These are phyloP conservation scores for Skeletonema potamos DNA, from an alignment of 108 stramenopile species.

Conservation along the genomic window DNA sequence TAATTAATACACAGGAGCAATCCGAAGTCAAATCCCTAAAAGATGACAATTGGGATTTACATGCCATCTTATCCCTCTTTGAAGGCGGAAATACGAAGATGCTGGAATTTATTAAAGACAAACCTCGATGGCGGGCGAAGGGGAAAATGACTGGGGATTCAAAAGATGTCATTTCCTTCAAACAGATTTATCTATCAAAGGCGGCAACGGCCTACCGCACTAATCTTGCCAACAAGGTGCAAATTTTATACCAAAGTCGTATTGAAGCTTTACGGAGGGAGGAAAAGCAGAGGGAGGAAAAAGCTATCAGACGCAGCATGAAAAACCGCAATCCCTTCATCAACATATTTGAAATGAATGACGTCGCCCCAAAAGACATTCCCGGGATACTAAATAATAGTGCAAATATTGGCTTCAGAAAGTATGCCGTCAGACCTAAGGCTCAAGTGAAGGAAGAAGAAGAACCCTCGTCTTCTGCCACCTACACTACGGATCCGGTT, in stretches of 20 bases:
- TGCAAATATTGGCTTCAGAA: background rate
- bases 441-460: background rate
- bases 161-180: constrained; percentile 30
- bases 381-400: background rate
- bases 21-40: constrained; percentile 23
- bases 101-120: constrained; percentile 37
- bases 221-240: constrained; percentile 18
- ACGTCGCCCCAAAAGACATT: constrained; percentile 13
- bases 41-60: constrained; percentile 18
- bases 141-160: constrained; percentile 4
- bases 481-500: background rate
- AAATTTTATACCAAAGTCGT: background rate
- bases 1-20: constrained; percentile 17
- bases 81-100: constrained; percentile 26
- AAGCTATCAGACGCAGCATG: background rate
- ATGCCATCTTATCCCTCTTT: constrained; percentile 21
- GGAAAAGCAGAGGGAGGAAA: constrained; percentile 6
- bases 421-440: background rate
- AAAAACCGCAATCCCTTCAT: constrained; percentile 29
- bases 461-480: background rate
- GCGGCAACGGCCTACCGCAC: constrained; percentile 17
- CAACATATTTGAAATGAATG: constrained; percentile 12
- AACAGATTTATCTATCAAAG: constrained; percentile 30
- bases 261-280: background rate
- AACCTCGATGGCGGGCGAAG: constrained; percentile 15